phyloP scores from a whole-genome alignment of 208 protist species.

The Naegleria fowleri region DNA sequence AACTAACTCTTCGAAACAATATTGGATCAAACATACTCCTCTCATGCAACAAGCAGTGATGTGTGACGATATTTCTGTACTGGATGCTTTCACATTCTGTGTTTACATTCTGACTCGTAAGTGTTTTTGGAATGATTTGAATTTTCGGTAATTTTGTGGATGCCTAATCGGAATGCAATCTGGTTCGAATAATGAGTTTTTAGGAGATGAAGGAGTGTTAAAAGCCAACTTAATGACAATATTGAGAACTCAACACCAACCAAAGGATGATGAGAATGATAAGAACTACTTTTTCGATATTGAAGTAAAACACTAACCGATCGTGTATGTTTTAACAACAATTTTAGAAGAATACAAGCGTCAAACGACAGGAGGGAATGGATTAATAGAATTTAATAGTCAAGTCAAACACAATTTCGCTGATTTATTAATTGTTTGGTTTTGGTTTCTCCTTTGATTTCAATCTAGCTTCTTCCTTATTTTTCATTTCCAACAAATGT shows the following conservation, averaged over 20 bases:
- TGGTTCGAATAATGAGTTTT: not conserved
- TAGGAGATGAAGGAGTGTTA: not conserved
- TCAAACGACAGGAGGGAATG: too few relatives aligned
- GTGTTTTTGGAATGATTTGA: too few relatives aligned
- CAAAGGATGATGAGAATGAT: not conserved
- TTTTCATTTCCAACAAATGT: not conserved
- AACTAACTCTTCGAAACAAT: not conserved
- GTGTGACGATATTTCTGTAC: not conserved
- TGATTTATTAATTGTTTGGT: too few relatives aligned
- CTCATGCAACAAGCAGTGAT: not conserved
- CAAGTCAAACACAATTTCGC: too few relatives aligned
- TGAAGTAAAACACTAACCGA: too few relatives aligned
- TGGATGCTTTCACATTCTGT: not conserved
- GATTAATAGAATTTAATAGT: too few relatives aligned
- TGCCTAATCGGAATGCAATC: too few relatives aligned
- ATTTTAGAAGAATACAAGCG: too few relatives aligned
- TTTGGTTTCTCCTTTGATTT: too few relatives aligned
- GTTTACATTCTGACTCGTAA: not conserved
- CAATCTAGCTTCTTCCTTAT: not conserved
- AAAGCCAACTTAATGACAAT: not conserved
- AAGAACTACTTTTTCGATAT: not conserved
- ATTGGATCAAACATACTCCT: not conserved
- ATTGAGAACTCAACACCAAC: not conserved
- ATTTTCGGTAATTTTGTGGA: too few relatives aligned
- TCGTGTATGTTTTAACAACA: too few relatives aligned